phyloP scores from a whole-genome alignment of 805 yeast genomes.

The Candida takata region DNA sequence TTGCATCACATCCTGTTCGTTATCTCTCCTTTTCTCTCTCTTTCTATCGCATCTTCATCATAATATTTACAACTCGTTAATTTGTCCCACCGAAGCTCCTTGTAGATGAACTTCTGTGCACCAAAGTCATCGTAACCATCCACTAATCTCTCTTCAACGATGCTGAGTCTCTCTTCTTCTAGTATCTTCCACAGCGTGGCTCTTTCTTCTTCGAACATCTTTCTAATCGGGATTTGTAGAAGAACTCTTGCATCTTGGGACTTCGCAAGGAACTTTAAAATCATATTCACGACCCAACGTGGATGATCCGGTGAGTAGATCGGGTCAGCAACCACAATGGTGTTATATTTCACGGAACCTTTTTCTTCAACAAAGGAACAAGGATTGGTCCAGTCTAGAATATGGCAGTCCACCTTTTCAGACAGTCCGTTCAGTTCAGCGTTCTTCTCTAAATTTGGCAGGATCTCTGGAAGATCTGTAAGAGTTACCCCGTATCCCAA shows the following conservation, averaged over 20 bases:
- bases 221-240: constrained; percentile 72
- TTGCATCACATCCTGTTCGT: constrained; percentile 2
- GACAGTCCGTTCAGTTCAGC: constrained; percentile 42
- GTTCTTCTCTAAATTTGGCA: constrained; percentile 59
- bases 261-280: constrained; percentile 37
- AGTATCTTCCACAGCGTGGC: constrained; percentile 51
- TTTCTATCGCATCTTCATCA: constrained; percentile 20
- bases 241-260: constrained; percentile 39
- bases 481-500: constrained; percentile 39
- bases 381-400: constrained; percentile 77
- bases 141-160: constrained; percentile 28
- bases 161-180: constrained; percentile 23
- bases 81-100: constrained; percentile 27
- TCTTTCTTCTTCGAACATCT: constrained; percentile 60
- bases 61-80: too few species aligned
- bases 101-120: constrained; percentile 45
- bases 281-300: constrained; percentile 55
- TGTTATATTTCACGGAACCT: constrained; percentile 35
- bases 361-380: constrained; percentile 26
- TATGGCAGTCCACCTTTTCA: constrained; percentile 32
- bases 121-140: constrained; percentile 87
- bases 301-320: constrained; percentile 84
- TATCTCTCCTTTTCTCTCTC: constrained; percentile 27
- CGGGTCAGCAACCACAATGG: constrained; percentile 79
- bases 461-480: constrained; percentile 78